phyloP scores from a whole-genome alignment of 2,329 filamentous ascomycete genomes.

The Aspergillus piperis region DNA sequence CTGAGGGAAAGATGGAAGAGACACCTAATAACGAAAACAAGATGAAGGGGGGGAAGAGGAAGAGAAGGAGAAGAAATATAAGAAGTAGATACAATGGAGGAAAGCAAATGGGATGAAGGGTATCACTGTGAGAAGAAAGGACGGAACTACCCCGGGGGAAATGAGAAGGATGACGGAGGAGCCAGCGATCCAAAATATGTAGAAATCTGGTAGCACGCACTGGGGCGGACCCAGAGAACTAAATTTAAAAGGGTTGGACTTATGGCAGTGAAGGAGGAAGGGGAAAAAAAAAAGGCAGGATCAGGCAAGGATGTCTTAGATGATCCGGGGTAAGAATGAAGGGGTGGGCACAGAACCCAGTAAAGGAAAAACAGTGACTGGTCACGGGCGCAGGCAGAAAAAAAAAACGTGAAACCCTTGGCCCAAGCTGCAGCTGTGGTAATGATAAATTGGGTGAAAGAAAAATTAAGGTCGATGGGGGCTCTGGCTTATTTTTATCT shows the following conservation, averaged over 20 bases:
- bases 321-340: constrained; percentile 11
- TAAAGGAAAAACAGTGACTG: not conserved
- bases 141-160: not conserved
- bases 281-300: not conserved
- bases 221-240: not conserved
- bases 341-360: constrained; percentile 3
- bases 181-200: not conserved
- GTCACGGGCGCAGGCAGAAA: not conserved
- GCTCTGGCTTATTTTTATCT: not conserved
- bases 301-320: constrained; percentile 4
- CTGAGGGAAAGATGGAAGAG: not conserved
- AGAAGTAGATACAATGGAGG: not conserved
- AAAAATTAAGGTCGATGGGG: not conserved
- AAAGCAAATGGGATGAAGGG: not conserved
- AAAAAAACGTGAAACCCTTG: constrained; percentile 1
- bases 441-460: not conserved
- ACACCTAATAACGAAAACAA: not conserved
- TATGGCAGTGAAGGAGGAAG: not conserved
- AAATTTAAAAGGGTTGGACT: not conserved
- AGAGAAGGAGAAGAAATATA: not conserved
- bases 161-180: not conserved
- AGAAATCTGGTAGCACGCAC: not conserved
- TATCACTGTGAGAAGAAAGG: not conserved
- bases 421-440: not conserved
- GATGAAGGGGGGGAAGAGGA: not conserved